phyloP scores from a whole-genome alignment of 2,329 filamentous ascomycete species.

The Gnomoniopsis sp. region DNA sequence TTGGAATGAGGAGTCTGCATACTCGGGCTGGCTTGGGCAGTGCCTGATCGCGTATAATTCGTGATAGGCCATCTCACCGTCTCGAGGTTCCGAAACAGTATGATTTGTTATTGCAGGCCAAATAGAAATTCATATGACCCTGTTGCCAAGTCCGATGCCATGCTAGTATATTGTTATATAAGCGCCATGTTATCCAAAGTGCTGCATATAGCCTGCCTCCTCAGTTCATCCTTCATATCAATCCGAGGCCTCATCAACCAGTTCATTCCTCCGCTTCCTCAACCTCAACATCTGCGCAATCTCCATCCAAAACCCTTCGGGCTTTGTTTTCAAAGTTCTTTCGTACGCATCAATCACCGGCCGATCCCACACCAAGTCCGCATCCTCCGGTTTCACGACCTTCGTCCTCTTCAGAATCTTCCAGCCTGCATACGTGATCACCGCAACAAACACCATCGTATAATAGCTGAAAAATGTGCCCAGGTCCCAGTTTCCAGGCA shows the following conservation, averaged over 20 bases:
- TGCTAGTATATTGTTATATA: too few species aligned
- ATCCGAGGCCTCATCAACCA: background rate
- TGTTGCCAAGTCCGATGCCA: too few species aligned
- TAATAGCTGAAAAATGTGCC: slow-evolving; percentile 44
- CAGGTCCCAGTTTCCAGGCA: slow-evolving; percentile 26
- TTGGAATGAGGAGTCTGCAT: too few species aligned
- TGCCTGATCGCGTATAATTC: too few species aligned
- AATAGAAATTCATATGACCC: too few species aligned
- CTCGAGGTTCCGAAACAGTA: too few species aligned
- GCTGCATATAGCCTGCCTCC: too few species aligned
- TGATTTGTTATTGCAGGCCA: too few species aligned
- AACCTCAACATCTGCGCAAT: slow-evolving; percentile 44
- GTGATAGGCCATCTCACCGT: too few species aligned
- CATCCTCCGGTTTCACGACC: slow-evolving; percentile 45
- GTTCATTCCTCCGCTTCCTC: slow-evolving; percentile 22
- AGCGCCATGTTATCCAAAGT: background rate
- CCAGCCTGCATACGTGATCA: slow-evolving; percentile 55
- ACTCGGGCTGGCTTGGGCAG: too few species aligned
- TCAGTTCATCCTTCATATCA: background rate
- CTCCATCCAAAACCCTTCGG: slow-evolving; percentile 54
- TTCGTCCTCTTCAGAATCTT: slow-evolving; percentile 62
- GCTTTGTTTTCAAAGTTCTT: slow-evolving; percentile 43
- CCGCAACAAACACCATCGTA: slow-evolving; percentile 52
- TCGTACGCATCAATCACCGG: slow-evolving; percentile 42
- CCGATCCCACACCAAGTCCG: slow-evolving; percentile 25